A percentile compares a stretch with the other conserved stretches of the same genome.
Evolutionary conservation across 768 basidiomycete species (phyloP).

Genomic region (Hygrocybe punicea): DNA sequence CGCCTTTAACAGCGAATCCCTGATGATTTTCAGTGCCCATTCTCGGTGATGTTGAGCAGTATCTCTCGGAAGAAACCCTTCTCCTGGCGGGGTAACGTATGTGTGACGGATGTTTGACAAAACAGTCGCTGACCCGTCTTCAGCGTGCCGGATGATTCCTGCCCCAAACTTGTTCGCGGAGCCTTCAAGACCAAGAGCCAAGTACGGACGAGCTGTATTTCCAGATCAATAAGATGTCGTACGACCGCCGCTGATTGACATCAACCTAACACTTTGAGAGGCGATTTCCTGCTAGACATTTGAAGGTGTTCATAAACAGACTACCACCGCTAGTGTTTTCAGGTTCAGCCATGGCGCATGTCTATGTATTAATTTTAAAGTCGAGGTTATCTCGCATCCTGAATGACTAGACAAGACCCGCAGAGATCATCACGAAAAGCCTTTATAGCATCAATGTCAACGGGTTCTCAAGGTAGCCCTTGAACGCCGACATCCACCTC

Average conservation of each 20-base stretch:
- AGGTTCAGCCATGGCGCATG: background rate
- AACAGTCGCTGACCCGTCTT: conserved; percentile 69
- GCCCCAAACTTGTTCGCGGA: conserved; percentile 97
- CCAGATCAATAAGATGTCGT: background rate
- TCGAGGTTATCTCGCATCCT: background rate
- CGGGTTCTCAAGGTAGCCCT: conserved; percentile 94
- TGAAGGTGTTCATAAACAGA: no score
- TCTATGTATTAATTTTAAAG: conserved; percentile 3
- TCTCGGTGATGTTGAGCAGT: conserved; percentile 95
- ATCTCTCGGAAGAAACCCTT: conserved; percentile 94
- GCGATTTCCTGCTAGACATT: conserved; percentile 18
- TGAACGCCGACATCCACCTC: conserved; percentile 89
- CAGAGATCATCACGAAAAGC: no score
- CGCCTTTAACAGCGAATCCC: conserved; percentile 68
- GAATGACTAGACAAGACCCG: conserved; percentile 4
- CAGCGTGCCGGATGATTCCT: conserved; percentile 81
- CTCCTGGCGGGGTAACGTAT: conserved; percentile 97
- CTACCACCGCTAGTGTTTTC: no score
- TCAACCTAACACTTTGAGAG: conserved; percentile 40
- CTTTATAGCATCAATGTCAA: conserved; percentile 90
- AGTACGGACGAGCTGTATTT: conserved; percentile 54
- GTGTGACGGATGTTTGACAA: conserved; percentile 94
- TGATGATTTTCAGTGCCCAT: conserved; percentile 83
- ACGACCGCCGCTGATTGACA: background rate
- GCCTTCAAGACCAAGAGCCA: conserved; percentile 96